phyloP scores from a whole-genome alignment of 345 rosid species.

The Ricinus communis region DNA sequence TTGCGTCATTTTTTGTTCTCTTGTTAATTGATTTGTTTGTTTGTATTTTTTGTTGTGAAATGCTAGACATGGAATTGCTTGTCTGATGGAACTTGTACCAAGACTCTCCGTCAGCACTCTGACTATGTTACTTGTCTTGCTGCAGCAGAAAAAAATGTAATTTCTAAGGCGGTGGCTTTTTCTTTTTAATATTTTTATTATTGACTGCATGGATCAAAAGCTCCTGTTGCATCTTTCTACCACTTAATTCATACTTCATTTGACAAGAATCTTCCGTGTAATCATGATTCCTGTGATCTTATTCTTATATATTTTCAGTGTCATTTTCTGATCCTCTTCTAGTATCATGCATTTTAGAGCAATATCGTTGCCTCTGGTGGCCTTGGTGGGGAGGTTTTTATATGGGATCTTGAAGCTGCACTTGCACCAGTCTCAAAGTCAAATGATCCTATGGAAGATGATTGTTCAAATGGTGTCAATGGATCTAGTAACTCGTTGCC shows the following conservation, averaged over 20 bases:
- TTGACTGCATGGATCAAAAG: conserved; percentile 29
- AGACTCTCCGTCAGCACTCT: conserved; percentile 90
- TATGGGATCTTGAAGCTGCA: conserved; percentile 99
- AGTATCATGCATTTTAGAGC: conserved; percentile 78
- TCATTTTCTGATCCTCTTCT: conserved; percentile 64
- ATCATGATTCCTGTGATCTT: conserved; percentile 3
- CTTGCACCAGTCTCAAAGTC: conserved; percentile 73
- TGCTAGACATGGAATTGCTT: conserved; percentile 81
- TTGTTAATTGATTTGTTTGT: conserved; percentile 19
- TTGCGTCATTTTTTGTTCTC: conserved; percentile 4
- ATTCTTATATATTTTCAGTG: conserved; percentile 18
- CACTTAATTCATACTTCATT: conserved; percentile 18
- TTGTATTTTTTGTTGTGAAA: conserved; percentile 16
- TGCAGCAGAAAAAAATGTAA: conserved; percentile 88
- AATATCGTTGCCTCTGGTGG: conserved; percentile 98
- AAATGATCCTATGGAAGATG: conserved; percentile 70
- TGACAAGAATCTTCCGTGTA: conserved; percentile 1
- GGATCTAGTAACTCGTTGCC: conserved; percentile 60
- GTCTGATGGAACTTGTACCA: conserved; percentile 80
- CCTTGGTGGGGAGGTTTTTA: conserved; percentile 99
- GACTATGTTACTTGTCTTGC: conserved; percentile 98
- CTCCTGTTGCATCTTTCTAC: conserved; percentile 23
- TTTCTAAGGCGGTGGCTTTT: no score
- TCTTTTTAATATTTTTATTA: conserved; percentile 31
- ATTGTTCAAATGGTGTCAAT: conserved; percentile 63